Evolutionary conservation across 1,139 yeast species (phyloP).

Genomic region (Geotrichum cucujoidarum): DNA sequence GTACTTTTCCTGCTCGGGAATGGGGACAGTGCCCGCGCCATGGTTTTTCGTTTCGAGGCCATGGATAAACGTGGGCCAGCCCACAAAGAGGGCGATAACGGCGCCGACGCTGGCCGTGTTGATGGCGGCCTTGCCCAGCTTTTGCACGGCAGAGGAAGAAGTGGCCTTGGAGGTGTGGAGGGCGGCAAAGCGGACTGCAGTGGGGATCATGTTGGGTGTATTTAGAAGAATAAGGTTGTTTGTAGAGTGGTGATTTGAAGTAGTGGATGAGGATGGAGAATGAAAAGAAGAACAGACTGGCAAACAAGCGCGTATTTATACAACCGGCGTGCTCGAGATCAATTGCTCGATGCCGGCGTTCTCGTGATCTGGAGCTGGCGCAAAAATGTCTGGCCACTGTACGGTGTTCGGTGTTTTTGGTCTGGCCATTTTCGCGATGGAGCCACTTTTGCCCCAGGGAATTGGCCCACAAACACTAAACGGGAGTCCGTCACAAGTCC

Average conservation of each 20-base stretch:
- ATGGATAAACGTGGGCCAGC: conserved; percentile 14
- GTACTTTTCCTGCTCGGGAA: conserved; percentile 11
- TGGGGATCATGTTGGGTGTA: conserved; percentile 12
- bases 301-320: conserved; percentile 3
- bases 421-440: too few relatives aligned
- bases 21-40: conserved; percentile 18
- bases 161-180: conserved; percentile 10
- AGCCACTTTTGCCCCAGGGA: too few relatives aligned
- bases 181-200: conserved; percentile 15
- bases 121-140: conserved; percentile 4
- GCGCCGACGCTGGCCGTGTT: conserved; percentile 16
- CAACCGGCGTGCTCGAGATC: too few relatives aligned
- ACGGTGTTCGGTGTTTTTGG: too few relatives aligned
- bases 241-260: not conserved
- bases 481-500: too few relatives aligned
- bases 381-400: too few relatives aligned
- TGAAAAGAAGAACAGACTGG: not conserved
- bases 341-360: too few relatives aligned
- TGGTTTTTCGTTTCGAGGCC: conserved; percentile 14
- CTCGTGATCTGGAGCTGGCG: too few relatives aligned
- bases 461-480: too few relatives aligned
- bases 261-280: not conserved
- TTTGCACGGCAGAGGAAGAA: conserved; percentile 8
- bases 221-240: not conserved
- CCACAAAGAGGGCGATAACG: conserved; percentile 12